Base-by-base conservation (phyloP, 2,329 filamentous ascomycete genomes). In the Cercospora sp. region DNA sequence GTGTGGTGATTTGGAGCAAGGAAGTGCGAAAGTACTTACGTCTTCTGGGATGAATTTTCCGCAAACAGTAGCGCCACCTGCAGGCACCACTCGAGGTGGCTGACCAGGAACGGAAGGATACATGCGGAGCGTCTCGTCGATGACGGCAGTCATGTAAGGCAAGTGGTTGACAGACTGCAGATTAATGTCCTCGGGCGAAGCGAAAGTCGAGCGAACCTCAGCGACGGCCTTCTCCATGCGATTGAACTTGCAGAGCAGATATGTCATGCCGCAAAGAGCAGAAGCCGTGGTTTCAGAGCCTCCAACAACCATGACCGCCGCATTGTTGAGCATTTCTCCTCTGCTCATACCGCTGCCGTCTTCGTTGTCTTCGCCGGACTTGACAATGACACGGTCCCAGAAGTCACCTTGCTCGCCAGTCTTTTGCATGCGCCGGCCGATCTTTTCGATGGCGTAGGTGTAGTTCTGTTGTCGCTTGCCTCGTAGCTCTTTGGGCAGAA, bases 311-410 rank as follows among this genome's bases (percentile, higher is more conserved):
- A 48, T 48, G 18, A 48, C 42, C 3, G 42, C 42, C 12, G 42
- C 42, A 23, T 48, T 48, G 42, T 48, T 48, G 2, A 48, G 18
- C 42, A 48, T 48, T 60, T 79, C 76, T 3, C 64, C 69, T 26
- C 67, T 60, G 1, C 71, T 73, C 69, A 78, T 72, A 71, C 74
- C 76, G 12, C 72, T 66, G 23, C 67, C 70, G 36, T 42, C 60
- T 12, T 66, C 63, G 61, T 72, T 69, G 16, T 70, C 65, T 10
- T 71, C 65, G 12, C 61, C 57, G 8, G 55, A 63, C 57, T 71
- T 68, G 68, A 70, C 66, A 18, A 70, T 31, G 18, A 70, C 68
- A 18, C 68, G 48, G 40, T 70, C 68, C 65, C 66, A 70, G 28
- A 70, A 70, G 36, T 70, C 66, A 2, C 66, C 68, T 23, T 48